A percentile compares a stretch with the other conserved stretches of the same genome.
These are phyloP conservation scores for Trichoderma harzianum DNA, from an alignment of 2,329 filamentous ascomycete genomes.

Conservation along the genomic window DNA sequence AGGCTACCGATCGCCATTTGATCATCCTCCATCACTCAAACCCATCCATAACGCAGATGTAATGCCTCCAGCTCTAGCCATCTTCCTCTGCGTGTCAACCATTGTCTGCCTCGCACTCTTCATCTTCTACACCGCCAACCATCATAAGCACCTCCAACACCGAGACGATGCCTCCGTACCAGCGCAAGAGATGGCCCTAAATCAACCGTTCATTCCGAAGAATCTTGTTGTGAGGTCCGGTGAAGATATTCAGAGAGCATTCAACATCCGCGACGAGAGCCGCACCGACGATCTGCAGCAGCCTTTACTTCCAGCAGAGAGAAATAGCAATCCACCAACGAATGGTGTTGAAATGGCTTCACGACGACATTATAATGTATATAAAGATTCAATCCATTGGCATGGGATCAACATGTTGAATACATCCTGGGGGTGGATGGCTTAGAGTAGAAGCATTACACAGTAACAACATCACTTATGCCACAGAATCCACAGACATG, in stretches of 20 bases:
- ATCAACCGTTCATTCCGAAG: neutral
- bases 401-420: constrained; percentile 22
- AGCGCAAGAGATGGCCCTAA: neutral
- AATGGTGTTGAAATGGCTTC: neutral
- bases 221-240: neutral
- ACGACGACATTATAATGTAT: neutral
- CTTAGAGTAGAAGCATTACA: neutral
- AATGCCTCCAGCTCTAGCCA: neutral
- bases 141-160: neutral
- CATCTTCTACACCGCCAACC: neutral
- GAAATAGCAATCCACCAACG: neutral
- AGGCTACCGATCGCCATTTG: neutral
- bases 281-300: neutral
- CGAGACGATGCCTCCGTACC: neutral
- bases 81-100: neutral
- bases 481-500: no score
- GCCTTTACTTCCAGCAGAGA: neutral
- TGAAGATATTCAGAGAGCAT: neutral
- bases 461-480: neutral
- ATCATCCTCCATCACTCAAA: neutral
- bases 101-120: neutral
- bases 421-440: constrained; percentile 24
- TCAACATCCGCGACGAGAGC: neutral
- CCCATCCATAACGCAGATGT: no score
- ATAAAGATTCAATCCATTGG: constrained; percentile 1